phyloP scores from a whole-genome alignment of 805 yeast species.

The Torulaspora delbrueckii region DNA sequence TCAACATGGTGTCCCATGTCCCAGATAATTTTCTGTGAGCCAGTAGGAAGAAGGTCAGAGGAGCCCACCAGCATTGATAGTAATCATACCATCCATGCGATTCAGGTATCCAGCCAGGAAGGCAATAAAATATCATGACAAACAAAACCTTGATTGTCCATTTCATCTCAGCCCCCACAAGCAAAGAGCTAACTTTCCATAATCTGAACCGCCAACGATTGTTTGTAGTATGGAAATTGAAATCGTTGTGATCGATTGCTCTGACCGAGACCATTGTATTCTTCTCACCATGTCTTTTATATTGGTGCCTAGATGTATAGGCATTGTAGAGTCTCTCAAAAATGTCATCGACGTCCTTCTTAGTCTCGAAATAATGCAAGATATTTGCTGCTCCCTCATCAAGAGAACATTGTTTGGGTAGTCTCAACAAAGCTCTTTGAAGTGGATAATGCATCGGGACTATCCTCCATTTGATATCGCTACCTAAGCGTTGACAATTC shows the following conservation, averaged over 20 bases:
- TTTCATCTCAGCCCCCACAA: conserved; percentile 39
- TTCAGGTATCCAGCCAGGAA: conserved; percentile 42
- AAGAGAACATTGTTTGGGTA: conserved; percentile 40
- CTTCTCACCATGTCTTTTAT: conserved; percentile 9
- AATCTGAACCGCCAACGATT: conserved; percentile 36
- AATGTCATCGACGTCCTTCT: conserved; percentile 43
- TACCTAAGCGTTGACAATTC: conserved; percentile 24
- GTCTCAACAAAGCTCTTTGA: conserved; percentile 37
- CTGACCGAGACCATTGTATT: conserved; percentile 24
- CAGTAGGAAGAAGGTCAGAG: conserved; percentile 36
- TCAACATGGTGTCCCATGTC: conserved; percentile 33
- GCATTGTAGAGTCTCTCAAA: conserved; percentile 42
- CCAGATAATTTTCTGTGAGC: conserved; percentile 41
- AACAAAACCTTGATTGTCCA: conserved; percentile 43
- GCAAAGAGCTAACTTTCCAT: conserved; percentile 36
- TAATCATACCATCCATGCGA: conserved; percentile 41
- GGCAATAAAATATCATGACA: conserved; percentile 35
- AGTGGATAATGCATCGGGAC: conserved; percentile 39
- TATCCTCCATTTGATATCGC: conserved; percentile 35
- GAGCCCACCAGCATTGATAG: conserved; percentile 44
- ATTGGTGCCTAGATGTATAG: conserved; percentile 40
- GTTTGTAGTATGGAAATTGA: conserved; percentile 38
- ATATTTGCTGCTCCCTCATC: conserved; percentile 48
- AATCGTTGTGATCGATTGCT: conserved; percentile 42
- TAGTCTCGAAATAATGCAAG: conserved; percentile 40